Evolutionary conservation across 768 basidiomycete species (phyloP).

Genomic region (Agaricus subrufescens): DNA sequence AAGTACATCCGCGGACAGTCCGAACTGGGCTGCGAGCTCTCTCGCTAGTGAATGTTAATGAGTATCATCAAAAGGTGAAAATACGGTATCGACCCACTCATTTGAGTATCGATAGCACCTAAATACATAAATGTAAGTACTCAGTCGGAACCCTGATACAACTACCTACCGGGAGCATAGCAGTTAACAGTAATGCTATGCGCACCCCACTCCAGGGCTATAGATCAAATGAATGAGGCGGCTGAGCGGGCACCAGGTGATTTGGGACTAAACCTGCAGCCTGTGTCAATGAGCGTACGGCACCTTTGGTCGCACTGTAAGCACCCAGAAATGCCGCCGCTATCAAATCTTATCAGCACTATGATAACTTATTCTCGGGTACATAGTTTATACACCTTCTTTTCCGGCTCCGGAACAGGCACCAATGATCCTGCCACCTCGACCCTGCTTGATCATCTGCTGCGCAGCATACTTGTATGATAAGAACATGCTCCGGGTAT

Average conservation of each 20-base stretch:
- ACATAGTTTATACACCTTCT: conserved; percentile 18
- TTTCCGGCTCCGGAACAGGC: conserved; percentile 34
- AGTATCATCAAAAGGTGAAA: too few species aligned
- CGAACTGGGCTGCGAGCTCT: conserved; percentile 2
- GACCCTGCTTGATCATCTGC: conserved; percentile 35
- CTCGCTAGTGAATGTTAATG: neutral
- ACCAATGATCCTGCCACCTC: conserved; percentile 36
- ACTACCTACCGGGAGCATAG: conserved; percentile 17
- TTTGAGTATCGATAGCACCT: conserved; percentile 1
- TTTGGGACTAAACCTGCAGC: conserved; percentile 20
- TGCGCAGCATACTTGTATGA: conserved; percentile 33
- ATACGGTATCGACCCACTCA: neutral
- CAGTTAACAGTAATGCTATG: conserved; percentile 22
- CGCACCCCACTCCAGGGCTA: conserved; percentile 17
- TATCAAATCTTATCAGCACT: neutral
- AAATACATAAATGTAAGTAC: neutral
- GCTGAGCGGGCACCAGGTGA: neutral
- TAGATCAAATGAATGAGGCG: neutral
- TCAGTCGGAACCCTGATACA: neutral
- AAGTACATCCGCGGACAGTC: neutral
- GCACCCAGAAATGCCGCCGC: neutral
- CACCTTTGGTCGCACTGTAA: conserved; percentile 38
- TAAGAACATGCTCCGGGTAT: conserved; percentile 27
- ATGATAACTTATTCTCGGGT: neutral
- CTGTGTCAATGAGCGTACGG: conserved; percentile 38